Evolutionary conservation across 208 protist species (phyloP).

Genomic region (Trichomonas vaginalis): DNA sequence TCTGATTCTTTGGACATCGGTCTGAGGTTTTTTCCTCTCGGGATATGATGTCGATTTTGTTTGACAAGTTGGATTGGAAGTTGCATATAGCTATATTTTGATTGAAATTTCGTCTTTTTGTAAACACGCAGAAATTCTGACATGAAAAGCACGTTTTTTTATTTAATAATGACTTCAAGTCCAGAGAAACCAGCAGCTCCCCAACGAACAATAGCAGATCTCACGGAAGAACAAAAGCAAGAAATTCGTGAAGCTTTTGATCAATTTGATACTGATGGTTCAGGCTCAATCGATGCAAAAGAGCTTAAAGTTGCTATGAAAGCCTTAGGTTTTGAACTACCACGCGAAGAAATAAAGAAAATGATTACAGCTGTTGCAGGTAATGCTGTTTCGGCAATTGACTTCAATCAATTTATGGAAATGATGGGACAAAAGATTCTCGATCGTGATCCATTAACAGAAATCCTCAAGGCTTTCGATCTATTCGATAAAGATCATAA

Average conservation of each 20-base stretch:
- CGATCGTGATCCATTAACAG: constrained; percentile 59
- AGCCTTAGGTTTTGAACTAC: constrained; percentile 90
- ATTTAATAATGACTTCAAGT: not conserved
- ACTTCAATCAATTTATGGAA: constrained; percentile 59
- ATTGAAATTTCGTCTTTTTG: too few species aligned
- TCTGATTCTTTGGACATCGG: too few species aligned
- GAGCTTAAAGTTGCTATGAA: constrained; percentile 98
- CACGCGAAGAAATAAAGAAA: constrained; percentile 65
- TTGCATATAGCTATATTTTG: too few species aligned
- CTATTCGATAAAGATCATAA: constrained; percentile 16
- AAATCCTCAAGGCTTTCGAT: constrained; percentile 8
- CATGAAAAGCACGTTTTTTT: too few species aligned
- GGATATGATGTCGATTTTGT: too few species aligned
- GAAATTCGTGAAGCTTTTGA: constrained; percentile 98
- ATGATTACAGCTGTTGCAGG: constrained; percentile 60
- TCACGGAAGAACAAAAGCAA: constrained; percentile 89
- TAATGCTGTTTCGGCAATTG: constrained; percentile 52
- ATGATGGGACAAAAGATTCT: constrained; percentile 67
- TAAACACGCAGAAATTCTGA: too few species aligned
- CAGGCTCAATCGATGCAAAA: constrained; percentile 75
- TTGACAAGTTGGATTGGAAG: too few species aligned
- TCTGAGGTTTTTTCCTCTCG: too few species aligned
- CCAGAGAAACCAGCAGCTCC: not conserved
- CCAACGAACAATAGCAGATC: constrained; percentile 40
- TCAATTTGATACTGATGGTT: constrained; percentile 68